Evolutionary conservation across 306 rosid species (phyloP).

Genomic region (Cicer pinnatifidum): DNA sequence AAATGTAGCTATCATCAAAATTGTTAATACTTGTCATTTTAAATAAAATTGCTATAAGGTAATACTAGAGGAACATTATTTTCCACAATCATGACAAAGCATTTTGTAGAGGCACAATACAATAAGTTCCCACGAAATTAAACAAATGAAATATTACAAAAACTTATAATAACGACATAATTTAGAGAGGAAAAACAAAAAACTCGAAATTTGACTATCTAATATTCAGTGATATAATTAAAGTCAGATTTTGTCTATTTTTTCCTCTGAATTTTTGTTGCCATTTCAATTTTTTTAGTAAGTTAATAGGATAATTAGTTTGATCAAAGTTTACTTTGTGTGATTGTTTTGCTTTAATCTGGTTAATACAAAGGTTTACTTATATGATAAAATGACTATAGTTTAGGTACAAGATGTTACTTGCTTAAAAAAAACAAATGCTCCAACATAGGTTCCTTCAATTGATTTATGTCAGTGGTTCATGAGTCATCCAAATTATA

Average conservation of each 20-base stretch:
- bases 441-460: constrained; percentile 50
- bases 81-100: background rate
- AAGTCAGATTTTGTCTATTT: no score
- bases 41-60: constrained; percentile 9
- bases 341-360: constrained; percentile 29
- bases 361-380: constrained; percentile 18
- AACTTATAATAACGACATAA: no score
- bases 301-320: no score
- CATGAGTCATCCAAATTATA: constrained; percentile 61
- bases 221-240: no score
- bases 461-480: constrained; percentile 57
- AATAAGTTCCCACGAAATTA: background rate
- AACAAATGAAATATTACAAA: background rate
- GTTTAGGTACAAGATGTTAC: constrained; percentile 56
- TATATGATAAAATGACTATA: constrained; percentile 30
- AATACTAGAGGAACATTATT: background rate
- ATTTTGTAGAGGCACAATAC: constrained; percentile 11
- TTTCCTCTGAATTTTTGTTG: no score
- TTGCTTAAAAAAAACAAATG: constrained; percentile 28
- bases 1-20: constrained; percentile 1
- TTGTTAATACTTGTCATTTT: constrained; percentile 36
- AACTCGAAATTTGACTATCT: no score
- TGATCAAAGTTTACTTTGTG: constrained; percentile 14
- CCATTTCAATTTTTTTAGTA: no score
- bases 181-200: no score